Percentiles rank a stretch among this genome's conserved stretches.
Conservation (phyloP, 306 rosid species). For the Sindora glabra region DNA sequence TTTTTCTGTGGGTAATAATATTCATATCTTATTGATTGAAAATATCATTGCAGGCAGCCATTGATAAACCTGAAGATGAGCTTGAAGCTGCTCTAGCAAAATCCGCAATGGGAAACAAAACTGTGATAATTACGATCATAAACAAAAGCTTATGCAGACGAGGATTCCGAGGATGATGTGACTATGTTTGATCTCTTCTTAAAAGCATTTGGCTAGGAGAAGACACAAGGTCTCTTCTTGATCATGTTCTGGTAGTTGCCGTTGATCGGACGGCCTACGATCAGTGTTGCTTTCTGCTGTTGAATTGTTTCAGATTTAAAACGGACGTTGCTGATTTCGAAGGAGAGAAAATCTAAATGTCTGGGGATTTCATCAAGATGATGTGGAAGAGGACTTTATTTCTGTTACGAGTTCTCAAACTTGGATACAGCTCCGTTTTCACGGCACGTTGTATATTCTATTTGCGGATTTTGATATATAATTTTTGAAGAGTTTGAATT, state of each 20-base stretch:
- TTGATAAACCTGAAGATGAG: slow-evolving; percentile 13
- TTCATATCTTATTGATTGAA: no score
- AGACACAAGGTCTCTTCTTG: slow-evolving; percentile 45
- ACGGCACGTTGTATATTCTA: no score
- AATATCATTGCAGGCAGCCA: no score
- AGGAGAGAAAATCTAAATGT: slow-evolving; percentile 65
- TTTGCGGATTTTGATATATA: no score
- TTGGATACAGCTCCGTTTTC: slow-evolving; percentile 63
- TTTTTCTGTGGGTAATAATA: no score
- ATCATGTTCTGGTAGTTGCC: slow-evolving; percentile 63
- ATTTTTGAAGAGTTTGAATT: no score
- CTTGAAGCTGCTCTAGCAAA: slow-evolving; percentile 37
- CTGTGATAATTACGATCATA: slow-evolving; percentile 48
- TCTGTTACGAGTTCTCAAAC: slow-evolving; percentile 56
- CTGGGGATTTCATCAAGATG: slow-evolving; percentile 62
- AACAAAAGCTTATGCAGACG: slow-evolving; percentile 63
- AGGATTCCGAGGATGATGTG: slow-evolving; percentile 27
- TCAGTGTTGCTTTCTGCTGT: slow-evolving; percentile 37
- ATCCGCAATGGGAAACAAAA: slow-evolving; percentile 59
- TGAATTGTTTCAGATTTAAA: slow-evolving; percentile 48
- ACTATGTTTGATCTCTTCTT: slow-evolving; percentile 75
- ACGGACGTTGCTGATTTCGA: slow-evolving; percentile 51
- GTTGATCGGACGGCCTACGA: slow-evolving; percentile 66
- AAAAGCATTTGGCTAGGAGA: slow-evolving; percentile 70
- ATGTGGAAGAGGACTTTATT: slow-evolving; percentile 73